Conservation (phyloP, 768 basidiomycete genomes). For the Auricularia cornea region DNA sequence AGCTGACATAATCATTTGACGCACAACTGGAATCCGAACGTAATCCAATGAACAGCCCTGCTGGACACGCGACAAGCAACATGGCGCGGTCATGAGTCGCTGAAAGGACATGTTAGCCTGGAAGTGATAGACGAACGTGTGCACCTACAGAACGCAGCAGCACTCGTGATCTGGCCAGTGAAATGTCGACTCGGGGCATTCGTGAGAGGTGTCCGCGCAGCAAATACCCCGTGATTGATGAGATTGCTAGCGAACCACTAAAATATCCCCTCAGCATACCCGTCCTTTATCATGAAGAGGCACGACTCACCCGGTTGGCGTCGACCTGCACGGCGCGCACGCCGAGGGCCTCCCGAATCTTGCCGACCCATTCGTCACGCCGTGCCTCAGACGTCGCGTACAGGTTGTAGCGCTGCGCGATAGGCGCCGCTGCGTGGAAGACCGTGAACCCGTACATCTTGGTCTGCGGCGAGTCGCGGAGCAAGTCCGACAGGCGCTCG, state of each 20-base stretch:
- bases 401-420: conserved; percentile 60
- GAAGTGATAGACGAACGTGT: not conserved
- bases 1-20: not conserved
- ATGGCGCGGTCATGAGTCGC: conserved; percentile 45
- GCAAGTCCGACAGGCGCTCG: conserved; percentile 40
- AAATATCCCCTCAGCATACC: too few relatives aligned
- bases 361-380: conserved; percentile 55
- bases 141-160: conserved; percentile 53
- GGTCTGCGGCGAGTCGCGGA: not conserved
- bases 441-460: conserved; percentile 70
- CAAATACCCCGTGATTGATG: conserved; percentile 57
- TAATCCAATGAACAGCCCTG: conserved; percentile 62
- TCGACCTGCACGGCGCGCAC: conserved; percentile 60
- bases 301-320: conserved; percentile 53
- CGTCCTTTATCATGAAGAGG: not conserved
- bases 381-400: conserved; percentile 50
- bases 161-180: conserved; percentile 53
- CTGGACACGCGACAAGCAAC: conserved; percentile 54
- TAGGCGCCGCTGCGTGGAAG: conserved; percentile 54
- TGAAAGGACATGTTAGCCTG: conserved; percentile 18
- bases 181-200: conserved; percentile 25
- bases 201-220: conserved; percentile 32
- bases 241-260: conserved; percentile 62
- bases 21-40: conserved; percentile 33
- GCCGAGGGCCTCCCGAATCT: conserved; percentile 52